These are phyloP conservation scores for Trametes polyzona DNA, from an alignment of 1,284 basidiomycete species.

Conservation along the genomic window DNA sequence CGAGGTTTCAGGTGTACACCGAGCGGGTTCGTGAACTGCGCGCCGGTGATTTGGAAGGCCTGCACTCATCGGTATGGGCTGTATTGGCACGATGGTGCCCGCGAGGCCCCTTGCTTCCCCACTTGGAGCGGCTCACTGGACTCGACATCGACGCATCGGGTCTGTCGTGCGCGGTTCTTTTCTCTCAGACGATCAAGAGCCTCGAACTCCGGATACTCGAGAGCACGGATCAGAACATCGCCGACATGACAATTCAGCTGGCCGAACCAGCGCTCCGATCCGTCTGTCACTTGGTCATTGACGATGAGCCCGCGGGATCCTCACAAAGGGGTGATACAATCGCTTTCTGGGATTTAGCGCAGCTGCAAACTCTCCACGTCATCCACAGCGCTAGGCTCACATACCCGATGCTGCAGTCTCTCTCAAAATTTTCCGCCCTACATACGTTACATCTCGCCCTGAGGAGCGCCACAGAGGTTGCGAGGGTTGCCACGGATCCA, in stretches of 20 bases:
- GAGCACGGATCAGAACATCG: background rate
- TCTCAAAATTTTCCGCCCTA: background rate
- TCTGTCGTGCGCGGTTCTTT: background rate
- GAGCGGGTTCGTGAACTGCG: constrained; percentile 18
- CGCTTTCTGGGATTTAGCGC: background rate
- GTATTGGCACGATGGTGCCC: background rate
- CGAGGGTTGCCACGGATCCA: background rate
- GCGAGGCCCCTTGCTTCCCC: background rate
- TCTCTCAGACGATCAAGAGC: background rate
- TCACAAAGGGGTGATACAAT: background rate
- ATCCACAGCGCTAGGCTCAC: background rate
- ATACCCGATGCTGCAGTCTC: background rate
- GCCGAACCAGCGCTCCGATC: background rate
- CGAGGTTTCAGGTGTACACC: background rate
- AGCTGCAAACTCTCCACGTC: background rate
- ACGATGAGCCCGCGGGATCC: background rate
- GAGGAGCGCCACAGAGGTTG: background rate
- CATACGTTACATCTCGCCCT: background rate
- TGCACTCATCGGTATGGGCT: background rate
- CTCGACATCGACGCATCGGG: background rate
- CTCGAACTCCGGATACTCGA: background rate
- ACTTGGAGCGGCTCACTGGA: background rate
- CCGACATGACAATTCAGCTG: background rate
- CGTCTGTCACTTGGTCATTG: background rate
- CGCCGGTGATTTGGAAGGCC: constrained; percentile 8